phyloP scores from a whole-genome alignment of 345 rosid genomes.

The Brassica incana region DNA sequence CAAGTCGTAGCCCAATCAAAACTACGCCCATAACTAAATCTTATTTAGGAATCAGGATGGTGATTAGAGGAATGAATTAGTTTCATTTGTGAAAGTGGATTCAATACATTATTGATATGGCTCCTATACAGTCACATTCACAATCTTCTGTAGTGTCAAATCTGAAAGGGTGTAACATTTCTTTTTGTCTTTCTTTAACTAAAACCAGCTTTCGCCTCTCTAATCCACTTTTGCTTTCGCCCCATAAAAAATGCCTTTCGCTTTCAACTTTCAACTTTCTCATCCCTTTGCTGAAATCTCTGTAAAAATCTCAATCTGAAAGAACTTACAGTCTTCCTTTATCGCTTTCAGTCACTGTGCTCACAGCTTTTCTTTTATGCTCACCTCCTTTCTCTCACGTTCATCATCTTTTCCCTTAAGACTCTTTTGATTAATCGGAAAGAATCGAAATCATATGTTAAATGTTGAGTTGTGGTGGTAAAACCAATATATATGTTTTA shows the following conservation, averaged over 20 bases:
- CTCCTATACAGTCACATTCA: conserved; percentile 28
- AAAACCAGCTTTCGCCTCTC: conserved; percentile 30
- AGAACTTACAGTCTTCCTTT: conserved; percentile 30
- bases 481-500: neutral
- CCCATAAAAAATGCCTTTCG: conserved; percentile 28
- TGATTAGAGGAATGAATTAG: neutral
- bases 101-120: conserved; percentile 2
- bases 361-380: conserved; percentile 30
- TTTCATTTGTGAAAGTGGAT: neutral
- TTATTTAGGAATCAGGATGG: neutral
- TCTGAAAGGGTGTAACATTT: conserved; percentile 28
- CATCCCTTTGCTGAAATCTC: conserved; percentile 27
- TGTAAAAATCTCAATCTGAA: conserved; percentile 23
- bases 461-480: neutral
- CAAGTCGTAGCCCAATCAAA: conserved; percentile 5
- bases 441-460: neutral
- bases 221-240: conserved; percentile 34
- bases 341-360: conserved; percentile 32
- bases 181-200: conserved; percentile 42
- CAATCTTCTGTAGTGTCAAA: conserved; percentile 30
- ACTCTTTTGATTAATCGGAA: conserved; percentile 6
- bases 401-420: conserved; percentile 11
- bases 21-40: neutral
- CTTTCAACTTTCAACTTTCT: conserved; percentile 35
- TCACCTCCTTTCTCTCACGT: conserved; percentile 24